Evolutionary conservation across 2,329 filamentous ascomycete genomes (phyloP).

Genomic region (Botrytis cinerea): DNA sequence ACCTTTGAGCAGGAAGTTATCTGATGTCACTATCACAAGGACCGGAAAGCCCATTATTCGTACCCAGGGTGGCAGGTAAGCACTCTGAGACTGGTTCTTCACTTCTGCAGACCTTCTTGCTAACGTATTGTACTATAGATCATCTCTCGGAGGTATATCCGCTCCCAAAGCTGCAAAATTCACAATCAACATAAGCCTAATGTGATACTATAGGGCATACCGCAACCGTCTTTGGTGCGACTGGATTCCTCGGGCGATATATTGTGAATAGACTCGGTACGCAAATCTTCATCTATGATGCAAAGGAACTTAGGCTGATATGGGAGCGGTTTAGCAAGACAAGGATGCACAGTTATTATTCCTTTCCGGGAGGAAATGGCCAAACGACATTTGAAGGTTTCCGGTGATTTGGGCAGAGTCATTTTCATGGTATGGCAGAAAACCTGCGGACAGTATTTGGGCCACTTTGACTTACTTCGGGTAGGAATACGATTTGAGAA

Average conservation of each 20-base stretch:
- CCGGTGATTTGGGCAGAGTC: slow-evolving; percentile 90
- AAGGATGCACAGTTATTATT: slow-evolving; percentile 91
- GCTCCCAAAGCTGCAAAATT: slow-evolving; percentile 16
- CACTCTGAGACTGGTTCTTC: slow-evolving; percentile 25
- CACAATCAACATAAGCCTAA: slow-evolving; percentile 30
- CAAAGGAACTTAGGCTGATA: slow-evolving; percentile 32
- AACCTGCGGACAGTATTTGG: not conserved
- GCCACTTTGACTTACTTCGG: not conserved
- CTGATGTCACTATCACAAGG: slow-evolving; percentile 89
- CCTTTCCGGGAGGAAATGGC: slow-evolving; percentile 97
- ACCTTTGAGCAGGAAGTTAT: slow-evolving; percentile 57
- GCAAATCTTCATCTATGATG: slow-evolving; percentile 27
- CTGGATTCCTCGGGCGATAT: slow-evolving; percentile 92
- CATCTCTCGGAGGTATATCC: slow-evolving; percentile 76
- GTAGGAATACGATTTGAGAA: slow-evolving; percentile 91
- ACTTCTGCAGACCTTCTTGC: slow-evolving; percentile 31
- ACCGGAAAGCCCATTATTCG: slow-evolving; percentile 95
- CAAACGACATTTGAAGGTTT: slow-evolving; percentile 93
- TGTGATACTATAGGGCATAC: slow-evolving; percentile 69
- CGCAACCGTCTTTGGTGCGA: slow-evolving; percentile 96
- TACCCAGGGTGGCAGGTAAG: slow-evolving; percentile 84
- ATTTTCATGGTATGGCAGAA: slow-evolving; percentile 68
- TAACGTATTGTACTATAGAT: slow-evolving; percentile 54
- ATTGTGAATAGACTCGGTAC: slow-evolving; percentile 92
- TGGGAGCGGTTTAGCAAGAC: slow-evolving; percentile 62